Conservation (phyloP, 2,329 filamentous ascomycete species). For the Microcyclospora pomicola region DNA sequence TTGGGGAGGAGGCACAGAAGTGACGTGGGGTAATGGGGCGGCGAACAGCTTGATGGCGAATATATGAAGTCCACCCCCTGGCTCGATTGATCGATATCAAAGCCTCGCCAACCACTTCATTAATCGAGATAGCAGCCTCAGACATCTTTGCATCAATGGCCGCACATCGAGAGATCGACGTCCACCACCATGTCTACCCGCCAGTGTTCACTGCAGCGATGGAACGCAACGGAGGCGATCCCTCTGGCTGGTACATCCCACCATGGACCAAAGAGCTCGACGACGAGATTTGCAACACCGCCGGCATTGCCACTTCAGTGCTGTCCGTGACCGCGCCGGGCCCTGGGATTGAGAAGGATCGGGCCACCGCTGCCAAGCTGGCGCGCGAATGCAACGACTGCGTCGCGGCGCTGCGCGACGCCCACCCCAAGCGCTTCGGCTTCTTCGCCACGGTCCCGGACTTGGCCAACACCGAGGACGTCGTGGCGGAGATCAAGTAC, state of each 20-base stretch:
- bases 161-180: slow-evolving; percentile 2
- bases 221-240: slow-evolving; percentile 3
- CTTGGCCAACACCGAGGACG: slow-evolving; percentile 23
- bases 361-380: slow-evolving; percentile 24
- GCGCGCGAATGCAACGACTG: slow-evolving; percentile 30
- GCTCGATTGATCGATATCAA: no score
- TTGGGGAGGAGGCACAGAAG: no score
- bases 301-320: slow-evolving; percentile 39
- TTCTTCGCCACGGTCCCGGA: slow-evolving; percentile 42
- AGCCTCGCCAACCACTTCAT: no score
- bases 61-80: no score
- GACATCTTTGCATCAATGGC: no score
- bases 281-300: slow-evolving; percentile 36
- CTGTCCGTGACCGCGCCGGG: slow-evolving; percentile 43
- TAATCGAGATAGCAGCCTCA: no score
- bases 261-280: slow-evolving; percentile 35
- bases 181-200: slow-evolving; percentile 5
- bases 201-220: slow-evolving; percentile 2
- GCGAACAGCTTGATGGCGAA: no score
- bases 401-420: slow-evolving; percentile 26
- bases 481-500: slow-evolving; percentile 35
- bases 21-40: no score
- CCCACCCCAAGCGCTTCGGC: slow-evolving; percentile 30
- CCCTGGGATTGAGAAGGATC: no score
- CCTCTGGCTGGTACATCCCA: slow-evolving; percentile 10